A percentile compares a stretch with the other conserved stretches of the same genome.
Conservation (phyloP, 2,329 filamentous ascomycete genomes). For the Trichophyton schoenleinii region DNA sequence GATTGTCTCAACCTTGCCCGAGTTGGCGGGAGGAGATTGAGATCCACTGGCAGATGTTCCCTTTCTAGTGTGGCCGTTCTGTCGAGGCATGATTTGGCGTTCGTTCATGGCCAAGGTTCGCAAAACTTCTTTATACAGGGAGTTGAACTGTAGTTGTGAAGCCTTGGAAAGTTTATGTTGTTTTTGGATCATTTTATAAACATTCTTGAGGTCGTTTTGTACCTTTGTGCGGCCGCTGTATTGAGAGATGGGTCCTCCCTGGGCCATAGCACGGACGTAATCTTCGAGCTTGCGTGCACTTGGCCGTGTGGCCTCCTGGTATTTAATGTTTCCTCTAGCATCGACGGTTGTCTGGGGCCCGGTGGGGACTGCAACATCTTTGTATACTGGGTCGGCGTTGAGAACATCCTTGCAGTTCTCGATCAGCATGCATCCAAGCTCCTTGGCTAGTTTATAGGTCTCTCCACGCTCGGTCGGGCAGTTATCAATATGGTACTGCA, state of each 20-base stretch:
- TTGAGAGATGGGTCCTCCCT: constrained; percentile 95
- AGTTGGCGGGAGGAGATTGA: constrained; percentile 11
- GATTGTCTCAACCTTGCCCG: constrained; percentile 87
- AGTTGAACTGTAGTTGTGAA: constrained; percentile 92
- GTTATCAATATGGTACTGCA: constrained; percentile 99
- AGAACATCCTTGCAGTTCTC: constrained; percentile 96
- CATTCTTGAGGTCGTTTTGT: constrained; percentile 83
- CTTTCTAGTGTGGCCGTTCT: constrained; percentile 54
- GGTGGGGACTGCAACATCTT: constrained; percentile 86
- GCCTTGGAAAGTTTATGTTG: constrained; percentile 97
- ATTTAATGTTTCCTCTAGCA: constrained; percentile 80
- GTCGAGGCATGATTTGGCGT: constrained; percentile 85
- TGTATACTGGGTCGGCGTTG: constrained; percentile 73
- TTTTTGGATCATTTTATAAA: constrained; percentile 97
- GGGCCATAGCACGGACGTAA: constrained; percentile 96
- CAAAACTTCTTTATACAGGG: constrained; percentile 83
- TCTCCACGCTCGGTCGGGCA: constrained; percentile 93
- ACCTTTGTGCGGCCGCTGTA: constrained; percentile 98
- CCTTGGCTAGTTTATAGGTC: constrained; percentile 95
- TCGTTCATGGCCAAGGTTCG: constrained; percentile 96
- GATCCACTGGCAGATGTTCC: constrained; percentile 38
- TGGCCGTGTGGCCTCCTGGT: constrained; percentile 71
- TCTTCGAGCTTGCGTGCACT: constrained; percentile 96
- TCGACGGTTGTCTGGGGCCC: constrained; percentile 89
- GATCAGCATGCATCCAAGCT: constrained; percentile 83